Percentiles rank a stretch among this genome's conserved stretches.
Evolutionary conservation across 2,329 filamentous ascomycete species (phyloP).

Genomic region (Aspergillus pseudotamarii): DNA sequence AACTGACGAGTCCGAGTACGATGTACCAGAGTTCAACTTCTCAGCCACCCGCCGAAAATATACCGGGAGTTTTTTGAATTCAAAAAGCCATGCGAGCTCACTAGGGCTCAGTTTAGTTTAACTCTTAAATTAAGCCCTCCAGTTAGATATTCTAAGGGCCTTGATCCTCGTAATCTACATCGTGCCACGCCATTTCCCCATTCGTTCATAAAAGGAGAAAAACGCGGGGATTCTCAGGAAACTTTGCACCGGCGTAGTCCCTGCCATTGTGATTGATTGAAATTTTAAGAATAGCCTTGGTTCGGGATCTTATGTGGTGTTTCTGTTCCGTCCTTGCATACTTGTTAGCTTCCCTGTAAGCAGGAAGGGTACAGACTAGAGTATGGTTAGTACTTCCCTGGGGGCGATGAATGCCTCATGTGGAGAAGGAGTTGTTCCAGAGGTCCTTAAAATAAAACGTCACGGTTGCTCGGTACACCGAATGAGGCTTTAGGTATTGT

Average conservation of each 20-base stretch:
- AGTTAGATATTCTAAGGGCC: not conserved
- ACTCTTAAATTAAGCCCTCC: not conserved
- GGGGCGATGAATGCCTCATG: not conserved
- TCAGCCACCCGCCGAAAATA: conserved; percentile 6
- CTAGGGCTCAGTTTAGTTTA: not conserved
- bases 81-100: conserved; percentile 1
- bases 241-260: not conserved
- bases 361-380: not conserved
- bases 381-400: not conserved
- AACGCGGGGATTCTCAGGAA: conserved; percentile 10
- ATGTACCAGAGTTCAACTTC: not conserved
- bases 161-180: not conserved
- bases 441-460: not conserved
- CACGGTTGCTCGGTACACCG: not conserved
- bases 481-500: not conserved
- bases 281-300: not conserved
- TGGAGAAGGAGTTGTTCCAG: not conserved
- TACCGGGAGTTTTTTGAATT: not conserved
- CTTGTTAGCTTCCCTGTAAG: not conserved
- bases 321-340: not conserved
- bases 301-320: not conserved
- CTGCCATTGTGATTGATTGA: conserved; percentile 7
- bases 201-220: conserved; percentile 10
- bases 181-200: conserved; percentile 9
- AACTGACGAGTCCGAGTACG: no score